Evolutionary conservation across 768 basidiomycete species (phyloP), one percentile per base, ranked within the genome.

Genomic region (Terana coerulea): DNA sequence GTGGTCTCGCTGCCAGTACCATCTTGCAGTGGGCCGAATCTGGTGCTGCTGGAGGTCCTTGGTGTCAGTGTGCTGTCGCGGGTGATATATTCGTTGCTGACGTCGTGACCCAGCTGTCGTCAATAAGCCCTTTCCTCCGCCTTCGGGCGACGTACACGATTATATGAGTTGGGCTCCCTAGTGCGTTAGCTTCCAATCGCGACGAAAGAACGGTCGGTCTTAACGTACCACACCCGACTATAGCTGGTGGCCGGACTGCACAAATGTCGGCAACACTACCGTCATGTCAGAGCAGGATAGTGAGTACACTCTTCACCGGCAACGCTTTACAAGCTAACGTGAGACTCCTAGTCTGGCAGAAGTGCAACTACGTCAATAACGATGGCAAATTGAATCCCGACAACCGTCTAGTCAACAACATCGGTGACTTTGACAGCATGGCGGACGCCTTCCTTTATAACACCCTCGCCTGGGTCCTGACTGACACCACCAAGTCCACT

Each of bases 131-230:
- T 69, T 75, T 26, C 61, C 66, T 4, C 72, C 81, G 1, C 80
- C 80, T 2, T 74, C 75, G 17, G 78, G 79, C 1, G 69, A 81
- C 59, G 71, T 71, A 29, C 78, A 82, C 54, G 83, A 84, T 60
- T 86, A 83, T 61, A 72, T 85, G 76, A 84, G 82, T 61, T 84
- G 80, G 79, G 79, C 82, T 12, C 83, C 84, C 34, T 86, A 85
- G 83, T 84, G 64, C 40, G 80, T 63, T 31, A 12, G 29, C 30
- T 39, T 10, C 33, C 11, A 12, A 10, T 4, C 28, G 5, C 15
- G 22, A 36, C 42, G 31, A 43, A 40, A 5, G 51, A 26, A 43
- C 8, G 10, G 44, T 25, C 14, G n/a, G n/a, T n/a, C n/a, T n/a
- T n/a, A n/a, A n/a, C n/a, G n/a, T n/a, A n/a, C n/a, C n/a, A n/a